Evolutionary conservation across 805 yeast genomes (phyloP), one percentile per base, ranked within the genome.

Genomic region (Yamadazyma akitaensis): DNA sequence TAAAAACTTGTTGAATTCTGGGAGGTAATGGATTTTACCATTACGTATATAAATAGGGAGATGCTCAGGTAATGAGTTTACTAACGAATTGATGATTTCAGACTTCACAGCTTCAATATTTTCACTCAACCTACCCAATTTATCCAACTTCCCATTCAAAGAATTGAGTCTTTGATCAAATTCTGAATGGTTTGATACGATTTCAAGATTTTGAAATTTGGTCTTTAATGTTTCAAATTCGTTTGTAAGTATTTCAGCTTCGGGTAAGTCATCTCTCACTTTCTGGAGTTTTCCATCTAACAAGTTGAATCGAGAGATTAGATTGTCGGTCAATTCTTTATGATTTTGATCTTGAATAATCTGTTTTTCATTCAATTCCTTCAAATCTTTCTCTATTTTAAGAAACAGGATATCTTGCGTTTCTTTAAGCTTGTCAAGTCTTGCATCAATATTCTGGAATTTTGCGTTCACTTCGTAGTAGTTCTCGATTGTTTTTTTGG

Each of bases 1-100:
- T 41, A 70, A 53, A 47, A 60, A 68, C 37, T 63, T 61, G 33
- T 64, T 69, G 48, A 72, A 71, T 46, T 69, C 73, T 0, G 76
- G 74, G 3, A 62, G 46, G 40, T 64, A 65, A 44, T 67, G 73
- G n/a, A 72, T 57, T 41, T 66, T 64, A 11, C 56, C 54, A 43
- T 70, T 55, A 42, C 63, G 62, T 18, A 62, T 50, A 48, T 59
- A 66, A 26, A 51, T 37, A 1, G 74, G 75, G 11, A 68, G 52
- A 21, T 60, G 58, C 2, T 56, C 51, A 3, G 74, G 73, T 17
- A 70, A 53, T 2, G 51, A 39, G 3, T 51, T 49, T 1, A 62
- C 24, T n/a, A 52, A 37, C 5, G 49, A 44, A 13, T 34, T 26
- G 5, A 50, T 13, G 17, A 52, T 25, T 6, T 34, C 24, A 5